phyloP scores from a whole-genome alignment of 768 basidiomycete species.

The Boletus tomentosulus region DNA sequence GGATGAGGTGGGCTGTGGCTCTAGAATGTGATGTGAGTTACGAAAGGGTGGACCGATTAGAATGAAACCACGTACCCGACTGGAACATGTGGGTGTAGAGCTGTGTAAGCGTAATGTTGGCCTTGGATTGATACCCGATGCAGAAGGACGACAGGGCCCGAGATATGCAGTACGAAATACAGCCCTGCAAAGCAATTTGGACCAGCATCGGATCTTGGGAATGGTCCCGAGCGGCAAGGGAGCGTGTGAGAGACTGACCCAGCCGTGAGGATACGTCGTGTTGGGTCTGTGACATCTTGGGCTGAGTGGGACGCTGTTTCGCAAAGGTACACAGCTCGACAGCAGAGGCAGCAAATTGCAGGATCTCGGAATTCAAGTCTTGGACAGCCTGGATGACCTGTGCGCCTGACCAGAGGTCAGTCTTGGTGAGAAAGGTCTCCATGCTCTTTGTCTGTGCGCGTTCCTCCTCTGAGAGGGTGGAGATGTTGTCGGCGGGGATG shows the following conservation, averaged over 20 bases:
- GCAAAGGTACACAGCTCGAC: conserved; percentile 62
- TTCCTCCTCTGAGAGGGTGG: conserved; percentile 45
- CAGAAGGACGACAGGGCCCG: conserved; percentile 69
- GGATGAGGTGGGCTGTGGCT: conserved; percentile 74
- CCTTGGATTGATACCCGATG: conserved; percentile 67
- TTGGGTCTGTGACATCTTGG: conserved; percentile 47
- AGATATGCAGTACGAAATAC: conserved; percentile 60
- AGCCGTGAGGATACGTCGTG: conserved; percentile 60
- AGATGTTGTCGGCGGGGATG: conserved; percentile 21
- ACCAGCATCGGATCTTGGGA: conserved; percentile 73
- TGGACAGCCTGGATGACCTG: conserved; percentile 76
- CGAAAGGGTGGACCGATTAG: neutral
- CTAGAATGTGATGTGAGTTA: conserved; percentile 31
- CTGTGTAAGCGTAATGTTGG: conserved; percentile 60
- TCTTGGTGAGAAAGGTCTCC: conserved; percentile 70
- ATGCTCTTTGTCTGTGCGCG: conserved; percentile 52
- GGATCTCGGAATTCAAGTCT: conserved; percentile 75
- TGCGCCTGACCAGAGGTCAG: conserved; percentile 70
- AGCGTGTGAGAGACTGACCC: conserved; percentile 57
- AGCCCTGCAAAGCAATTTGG: conserved; percentile 72
- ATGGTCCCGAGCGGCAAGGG: conserved; percentile 62
- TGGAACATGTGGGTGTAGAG: conserved; percentile 57
- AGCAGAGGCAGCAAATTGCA: conserved; percentile 74
- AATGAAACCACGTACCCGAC: conserved; percentile 38
- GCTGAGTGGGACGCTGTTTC: conserved; percentile 35